Evolutionary conservation across 306 rosid genomes (phyloP), one percentile per base, ranked within the genome.

Genomic region (Sesbania bispinosa): DNA sequence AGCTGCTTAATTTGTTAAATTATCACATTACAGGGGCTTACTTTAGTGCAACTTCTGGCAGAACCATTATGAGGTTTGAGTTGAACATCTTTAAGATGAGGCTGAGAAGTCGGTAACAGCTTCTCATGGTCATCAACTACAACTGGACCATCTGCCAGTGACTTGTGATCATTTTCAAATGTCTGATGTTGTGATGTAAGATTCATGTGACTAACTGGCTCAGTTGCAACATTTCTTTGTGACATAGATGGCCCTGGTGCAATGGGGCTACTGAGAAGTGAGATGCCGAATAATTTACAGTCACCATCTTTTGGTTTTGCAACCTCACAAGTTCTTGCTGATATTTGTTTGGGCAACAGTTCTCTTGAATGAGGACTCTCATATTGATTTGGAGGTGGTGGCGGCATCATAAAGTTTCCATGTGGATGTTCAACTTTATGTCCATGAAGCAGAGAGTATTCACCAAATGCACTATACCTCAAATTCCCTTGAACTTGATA

Each of bases 41-140:
- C 99, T 87, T 94, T 91, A 7, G 97, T 94, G 81, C 97, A 91
- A 74, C 97, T 91, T 85, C 99, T 89, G 23, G 88, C 76, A 61
- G 96, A 89, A 69, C 86, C 78, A 62, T 70, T 60, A 33, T 71
- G 85, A 14, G 78, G 24, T 71, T 88, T 91, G 33, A 67, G 76
- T 62, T 84, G 96, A 76, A 63, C 85, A 73, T 86, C 98, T 77
- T 76, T 82, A 15, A 18, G 8, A 67, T 66, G 82, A 5, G 79
- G 83, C 82, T 81, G 85, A 71, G 47, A 68, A 41, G 70, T 53
- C 64, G 75, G 92, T 26, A 76, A 5, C 0, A 16, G 77, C 43
- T 85, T 88, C 62, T 82, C 88, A 1, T 74, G 79, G 69, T 89
- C 90, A 54, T 36, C 74, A 11, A 64, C 73, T 57, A 64, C 53